Percentiles rank a stretch among this genome's conserved stretches.
Conservation (phyloP, 192 early-diverging fungal species). For the Coemansia javaensis region DNA sequence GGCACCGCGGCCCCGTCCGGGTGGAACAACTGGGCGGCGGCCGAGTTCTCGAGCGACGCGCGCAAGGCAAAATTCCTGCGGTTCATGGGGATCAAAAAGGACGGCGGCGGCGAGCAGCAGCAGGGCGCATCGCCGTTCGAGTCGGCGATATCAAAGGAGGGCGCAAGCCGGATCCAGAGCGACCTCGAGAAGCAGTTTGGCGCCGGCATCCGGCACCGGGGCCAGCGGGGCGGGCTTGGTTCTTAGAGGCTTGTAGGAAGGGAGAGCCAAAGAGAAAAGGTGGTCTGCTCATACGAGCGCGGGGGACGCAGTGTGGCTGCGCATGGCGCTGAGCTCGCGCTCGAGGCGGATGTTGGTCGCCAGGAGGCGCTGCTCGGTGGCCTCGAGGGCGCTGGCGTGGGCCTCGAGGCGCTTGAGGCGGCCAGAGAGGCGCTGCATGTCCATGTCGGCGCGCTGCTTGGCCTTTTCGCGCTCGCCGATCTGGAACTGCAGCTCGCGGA, state of each 20-base stretch:
- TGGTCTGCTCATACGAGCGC: not conserved
- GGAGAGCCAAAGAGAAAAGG: conserved; percentile 3
- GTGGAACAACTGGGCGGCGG: conserved; percentile 48
- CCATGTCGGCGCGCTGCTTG: conserved; percentile 68
- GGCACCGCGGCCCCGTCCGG: not conserved
- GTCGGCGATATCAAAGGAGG: conserved; percentile 40
- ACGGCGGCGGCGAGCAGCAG: not conserved
- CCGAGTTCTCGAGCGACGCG: conserved; percentile 34
- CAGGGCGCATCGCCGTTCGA: conserved; percentile 26
- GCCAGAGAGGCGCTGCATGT: conserved; percentile 57
- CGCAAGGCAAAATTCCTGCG: conserved; percentile 46
- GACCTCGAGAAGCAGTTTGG: conserved; percentile 48
- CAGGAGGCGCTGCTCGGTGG: conserved; percentile 33
- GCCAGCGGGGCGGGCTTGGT: conserved; percentile 37
- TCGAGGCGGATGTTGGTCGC: conserved; percentile 44
- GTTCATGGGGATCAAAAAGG: conserved; percentile 38
- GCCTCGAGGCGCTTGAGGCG: conserved; percentile 49
- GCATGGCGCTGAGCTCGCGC: conserved; percentile 41
- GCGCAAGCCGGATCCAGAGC: conserved; percentile 19
- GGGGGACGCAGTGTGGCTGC: conserved; percentile 45
- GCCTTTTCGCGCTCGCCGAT: conserved; percentile 76
- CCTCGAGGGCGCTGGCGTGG: conserved; percentile 42
- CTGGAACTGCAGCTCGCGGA: conserved; percentile 85
- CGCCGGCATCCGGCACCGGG: conserved; percentile 24
- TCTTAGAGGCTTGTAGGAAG: conserved; percentile 14